These are phyloP conservation scores for Botrytis pseudocinerea DNA, from an alignment of 2,329 filamentous ascomycete genomes.

Conservation along the genomic window DNA sequence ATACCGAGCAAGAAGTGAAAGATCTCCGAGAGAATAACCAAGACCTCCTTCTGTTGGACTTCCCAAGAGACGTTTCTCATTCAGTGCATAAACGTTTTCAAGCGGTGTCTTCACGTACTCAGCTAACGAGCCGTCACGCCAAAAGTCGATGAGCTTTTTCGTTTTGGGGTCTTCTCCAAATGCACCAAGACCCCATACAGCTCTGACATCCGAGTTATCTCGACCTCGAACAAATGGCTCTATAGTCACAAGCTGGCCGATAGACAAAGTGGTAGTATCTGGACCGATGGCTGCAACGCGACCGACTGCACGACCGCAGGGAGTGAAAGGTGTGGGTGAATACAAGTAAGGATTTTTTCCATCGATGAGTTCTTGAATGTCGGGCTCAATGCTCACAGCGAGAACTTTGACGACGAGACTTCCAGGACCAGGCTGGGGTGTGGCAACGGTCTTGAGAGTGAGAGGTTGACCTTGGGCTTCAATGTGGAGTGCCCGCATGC, in stretches of 20 bases:
- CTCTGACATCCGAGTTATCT: conserved; percentile 39
- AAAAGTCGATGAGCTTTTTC: conserved; percentile 40
- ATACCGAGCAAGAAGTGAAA: conserved; percentile 34
- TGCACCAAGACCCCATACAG: conserved; percentile 40
- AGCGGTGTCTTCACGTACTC: conserved; percentile 43
- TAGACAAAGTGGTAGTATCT: conserved; percentile 39
- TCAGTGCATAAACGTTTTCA: conserved; percentile 42
- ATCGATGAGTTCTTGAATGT: conserved; percentile 44
- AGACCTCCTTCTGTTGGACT: conserved; percentile 24
- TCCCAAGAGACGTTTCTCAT: conserved; percentile 39
- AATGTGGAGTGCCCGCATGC: background rate
- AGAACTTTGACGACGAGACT: conserved; percentile 46
- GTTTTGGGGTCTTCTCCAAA: conserved; percentile 33
- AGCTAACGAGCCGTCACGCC: conserved; percentile 41
- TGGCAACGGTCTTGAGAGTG: conserved; percentile 40
- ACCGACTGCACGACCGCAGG: conserved; percentile 41
- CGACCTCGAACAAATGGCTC: conserved; percentile 42
- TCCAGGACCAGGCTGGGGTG: conserved; percentile 41
- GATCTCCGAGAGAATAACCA: conserved; percentile 26
- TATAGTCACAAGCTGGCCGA: conserved; percentile 42
- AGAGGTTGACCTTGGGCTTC: conserved; percentile 26
- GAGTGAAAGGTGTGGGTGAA: conserved; percentile 36
- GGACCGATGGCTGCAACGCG: conserved; percentile 41
- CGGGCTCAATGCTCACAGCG: conserved; percentile 42
- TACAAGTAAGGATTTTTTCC: conserved; percentile 40